Conservation (phyloP, 2,329 filamentous ascomycete genomes). For the Thermochaetoides dissita region DNA sequence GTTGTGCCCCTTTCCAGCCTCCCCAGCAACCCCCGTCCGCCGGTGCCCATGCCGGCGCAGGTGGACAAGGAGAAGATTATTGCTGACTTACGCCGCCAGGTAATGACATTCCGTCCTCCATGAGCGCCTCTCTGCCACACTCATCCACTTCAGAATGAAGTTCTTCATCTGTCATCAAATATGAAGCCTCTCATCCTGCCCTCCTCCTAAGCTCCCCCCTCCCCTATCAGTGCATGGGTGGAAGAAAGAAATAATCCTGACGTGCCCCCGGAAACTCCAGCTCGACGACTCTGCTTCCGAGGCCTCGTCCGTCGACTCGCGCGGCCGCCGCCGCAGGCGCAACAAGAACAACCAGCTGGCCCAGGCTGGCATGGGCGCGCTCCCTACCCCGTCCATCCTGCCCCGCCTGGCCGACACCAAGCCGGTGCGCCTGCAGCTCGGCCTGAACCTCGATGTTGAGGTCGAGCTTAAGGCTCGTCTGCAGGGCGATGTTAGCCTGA, state of each 20-base stretch:
- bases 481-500: conserved; percentile 59
- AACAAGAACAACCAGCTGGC: conserved; percentile 12
- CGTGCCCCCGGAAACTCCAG: conserved; percentile 1
- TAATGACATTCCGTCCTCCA: conserved; percentile 2
- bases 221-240: not conserved
- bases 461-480: conserved; percentile 70
- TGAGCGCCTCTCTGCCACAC: too few species aligned
- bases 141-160: too few species aligned
- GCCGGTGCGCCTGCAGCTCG: conserved; percentile 19
- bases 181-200: too few species aligned
- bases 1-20: conserved; percentile 7
- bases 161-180: too few species aligned
- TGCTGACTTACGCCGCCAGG: conserved; percentile 15
- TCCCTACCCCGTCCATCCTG: conserved; percentile 11
- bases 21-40: conserved; percentile 4
- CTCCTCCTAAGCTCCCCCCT: not conserved
- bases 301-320: conserved; percentile 16
- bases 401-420: conserved; percentile 19
- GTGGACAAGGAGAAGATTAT: conserved; percentile 11
- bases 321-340: conserved; percentile 12
- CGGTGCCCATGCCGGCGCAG: not conserved
- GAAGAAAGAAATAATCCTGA: not conserved
- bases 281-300: conserved; percentile 19
- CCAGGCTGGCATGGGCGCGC: conserved; percentile 1
- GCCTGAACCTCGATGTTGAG: conserved; percentile 56